Evolutionary conservation across 164 flowering plant genomes (phyloP), one percentile per base, ranked within the genome.

Genomic region (Euptelea pleiosperma): DNA sequence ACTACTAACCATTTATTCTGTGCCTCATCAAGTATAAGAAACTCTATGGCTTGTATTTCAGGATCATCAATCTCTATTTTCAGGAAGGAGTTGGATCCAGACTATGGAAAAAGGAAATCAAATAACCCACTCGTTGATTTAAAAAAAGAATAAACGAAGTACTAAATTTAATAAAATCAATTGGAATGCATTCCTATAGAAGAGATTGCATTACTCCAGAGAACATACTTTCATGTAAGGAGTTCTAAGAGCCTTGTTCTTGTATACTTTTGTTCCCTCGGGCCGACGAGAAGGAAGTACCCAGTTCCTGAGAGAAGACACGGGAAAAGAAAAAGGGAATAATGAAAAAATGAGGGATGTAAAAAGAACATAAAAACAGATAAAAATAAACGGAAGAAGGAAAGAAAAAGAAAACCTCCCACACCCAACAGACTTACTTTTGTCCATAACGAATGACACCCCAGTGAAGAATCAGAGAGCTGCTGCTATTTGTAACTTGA

Each of bases 241-340:
- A 68, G 85, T 83, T 77, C 92, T 82, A 30, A 90, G 85, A 62
- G 99, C 99, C 70, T 62, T 72, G 67, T 93, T 79, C 70, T 88
- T 86, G 69, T 85, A 78, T 26, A 71, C 65, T 70, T 64, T 70
- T 14, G 96, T 85, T 65, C 94, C 91, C 62, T 83, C 83, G 26
- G 99, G 97, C 39, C 61, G 77, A 55, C 72, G 73, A 48, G 85
- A 73, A 65, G 99, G 99, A 73, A 90, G 84, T 30, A 74, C 56
- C 99, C 99, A 93, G 41, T 77, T 80, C 55, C 97, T 93, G 68
- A 15, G 39, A 60, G n/a, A n/a, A n/a, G n/a, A n/a, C n/a, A n/a
- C n/a, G n/a, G n/a, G n/a, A 39, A 51, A 47, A 59, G 29, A 34
- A 21, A 7, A 59, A 7, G 29, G 16, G 39, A 3, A 11, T 40